Evolutionary conservation across 1,284 basidiomycete species (phyloP).

Genomic region (Irpex sp.): DNA sequence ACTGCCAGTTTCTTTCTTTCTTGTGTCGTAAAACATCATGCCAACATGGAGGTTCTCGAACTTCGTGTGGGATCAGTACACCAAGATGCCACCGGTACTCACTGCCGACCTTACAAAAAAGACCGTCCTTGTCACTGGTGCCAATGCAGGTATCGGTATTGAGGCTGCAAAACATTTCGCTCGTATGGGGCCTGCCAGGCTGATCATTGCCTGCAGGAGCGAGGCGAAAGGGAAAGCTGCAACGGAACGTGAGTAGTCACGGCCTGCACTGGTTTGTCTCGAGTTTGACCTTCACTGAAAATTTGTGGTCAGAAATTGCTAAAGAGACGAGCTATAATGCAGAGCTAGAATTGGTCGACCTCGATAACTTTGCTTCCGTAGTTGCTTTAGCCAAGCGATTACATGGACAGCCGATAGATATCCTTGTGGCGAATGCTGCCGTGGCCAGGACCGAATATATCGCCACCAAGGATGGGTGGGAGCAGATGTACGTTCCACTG

Average conservation of each 20-base stretch:
- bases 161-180: conserved; percentile 32
- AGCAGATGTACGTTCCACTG: background rate
- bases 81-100: conserved; percentile 13
- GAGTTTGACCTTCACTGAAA: background rate
- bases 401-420: conserved; percentile 26
- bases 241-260: conserved; percentile 15
- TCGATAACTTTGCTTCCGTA: conserved; percentile 27
- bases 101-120: conserved; percentile 27
- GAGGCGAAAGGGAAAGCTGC: conserved; percentile 22
- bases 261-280: no score
- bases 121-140: conserved; percentile 30
- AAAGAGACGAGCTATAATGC: conserved; percentile 23
- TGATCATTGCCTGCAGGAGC: conserved; percentile 28
- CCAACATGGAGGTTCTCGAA: conserved; percentile 6
- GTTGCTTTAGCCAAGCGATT: conserved; percentile 26
- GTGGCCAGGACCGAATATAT: conserved; percentile 15
- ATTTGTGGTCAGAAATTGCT: conserved; percentile 20
- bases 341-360: conserved; percentile 28
- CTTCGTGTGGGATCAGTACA: conserved; percentile 9
- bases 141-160: conserved; percentile 32
- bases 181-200: conserved; percentile 25
- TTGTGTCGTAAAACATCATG: conserved; percentile 5
- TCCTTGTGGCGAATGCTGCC: conserved; percentile 32
- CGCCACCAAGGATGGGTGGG: conserved; percentile 19
- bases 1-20: no score